Conservation (phyloP, 148 eudicot species). For the Gaultheria prostrata region DNA sequence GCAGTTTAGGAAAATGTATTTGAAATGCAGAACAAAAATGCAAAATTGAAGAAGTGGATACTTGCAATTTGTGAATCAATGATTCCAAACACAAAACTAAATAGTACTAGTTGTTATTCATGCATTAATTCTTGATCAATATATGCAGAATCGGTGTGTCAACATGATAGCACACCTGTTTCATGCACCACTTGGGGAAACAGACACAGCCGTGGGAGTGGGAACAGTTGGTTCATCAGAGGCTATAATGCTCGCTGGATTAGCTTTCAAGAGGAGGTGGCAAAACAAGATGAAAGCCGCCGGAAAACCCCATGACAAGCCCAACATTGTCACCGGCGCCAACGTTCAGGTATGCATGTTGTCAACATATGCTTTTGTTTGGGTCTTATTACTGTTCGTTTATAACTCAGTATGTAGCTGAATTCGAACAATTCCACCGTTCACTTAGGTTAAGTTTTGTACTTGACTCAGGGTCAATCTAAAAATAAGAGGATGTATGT, state of each 20-base stretch:
- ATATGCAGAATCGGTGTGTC: conserved; percentile 32
- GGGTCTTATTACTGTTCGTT: not conserved
- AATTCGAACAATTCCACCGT: not conserved
- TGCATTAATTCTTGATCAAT: conserved; percentile 1
- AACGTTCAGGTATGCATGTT: conserved; percentile 58
- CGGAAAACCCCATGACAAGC: conserved; percentile 69
- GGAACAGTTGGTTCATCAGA: conserved; percentile 35
- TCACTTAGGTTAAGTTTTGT: no score
- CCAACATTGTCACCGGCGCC: conserved; percentile 83
- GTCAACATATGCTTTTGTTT: not conserved
- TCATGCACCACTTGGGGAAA: conserved; percentile 24
- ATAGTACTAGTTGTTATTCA: not conserved
- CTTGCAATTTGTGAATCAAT: no score
- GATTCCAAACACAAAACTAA: no score
- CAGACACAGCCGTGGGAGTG: conserved; percentile 24
- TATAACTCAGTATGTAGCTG: not conserved
- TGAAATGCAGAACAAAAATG: no score
- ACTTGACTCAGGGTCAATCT: no score
- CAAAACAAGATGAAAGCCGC: conserved; percentile 59
- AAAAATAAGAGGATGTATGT: no score
- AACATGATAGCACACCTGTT: conserved; percentile 29
- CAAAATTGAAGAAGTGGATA: no score
- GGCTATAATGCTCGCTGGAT: conserved; percentile 33
- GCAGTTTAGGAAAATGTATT: no score
- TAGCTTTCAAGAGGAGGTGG: conserved; percentile 54